Evolutionary conservation across 495 filamentous ascomycete genomes (phyloP).

Genomic region (Copromyces sp.): DNA sequence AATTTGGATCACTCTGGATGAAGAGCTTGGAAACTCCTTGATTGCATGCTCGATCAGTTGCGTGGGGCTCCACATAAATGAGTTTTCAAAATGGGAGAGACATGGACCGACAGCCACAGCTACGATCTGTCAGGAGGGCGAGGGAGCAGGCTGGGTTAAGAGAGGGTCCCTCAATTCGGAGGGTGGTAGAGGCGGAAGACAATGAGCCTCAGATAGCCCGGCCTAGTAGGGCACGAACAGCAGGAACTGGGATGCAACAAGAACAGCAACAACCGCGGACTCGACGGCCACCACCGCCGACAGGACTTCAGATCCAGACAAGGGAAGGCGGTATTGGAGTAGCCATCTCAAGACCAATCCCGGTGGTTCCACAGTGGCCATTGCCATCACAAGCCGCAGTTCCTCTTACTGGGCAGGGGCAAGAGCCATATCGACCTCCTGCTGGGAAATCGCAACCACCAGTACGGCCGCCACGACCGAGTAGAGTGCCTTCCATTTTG

Average conservation of each 20-base stretch:
- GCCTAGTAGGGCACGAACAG: constrained; percentile 27
- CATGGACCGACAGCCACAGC: constrained; percentile 29
- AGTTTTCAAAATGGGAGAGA: constrained; percentile 40
- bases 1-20: neutral
- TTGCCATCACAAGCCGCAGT: constrained; percentile 9
- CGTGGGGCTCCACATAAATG: constrained; percentile 31
- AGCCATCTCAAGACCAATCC: constrained; percentile 43
- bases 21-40: neutral
- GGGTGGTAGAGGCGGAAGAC: constrained; percentile 13
- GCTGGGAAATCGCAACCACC: constrained; percentile 48
- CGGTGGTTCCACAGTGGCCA: constrained; percentile 42
- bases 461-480: constrained; percentile 58
- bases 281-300: constrained; percentile 25
- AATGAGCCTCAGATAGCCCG: constrained; percentile 40
- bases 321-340: constrained; percentile 35
- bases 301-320: constrained; percentile 19
- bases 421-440: constrained; percentile 37
- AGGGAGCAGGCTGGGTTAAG: constrained; percentile 28
- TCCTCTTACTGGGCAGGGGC: constrained; percentile 21
- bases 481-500: constrained; percentile 43
- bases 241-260: constrained; percentile 21
- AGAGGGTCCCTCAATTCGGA: constrained; percentile 13
- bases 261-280: constrained; percentile 23
- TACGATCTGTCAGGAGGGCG: constrained; percentile 38
- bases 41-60: constrained; percentile 16